Evolutionary conservation across 2,329 filamentous ascomycete species (phyloP).

Genomic region (Teratosphaeria epicoccoides): DNA sequence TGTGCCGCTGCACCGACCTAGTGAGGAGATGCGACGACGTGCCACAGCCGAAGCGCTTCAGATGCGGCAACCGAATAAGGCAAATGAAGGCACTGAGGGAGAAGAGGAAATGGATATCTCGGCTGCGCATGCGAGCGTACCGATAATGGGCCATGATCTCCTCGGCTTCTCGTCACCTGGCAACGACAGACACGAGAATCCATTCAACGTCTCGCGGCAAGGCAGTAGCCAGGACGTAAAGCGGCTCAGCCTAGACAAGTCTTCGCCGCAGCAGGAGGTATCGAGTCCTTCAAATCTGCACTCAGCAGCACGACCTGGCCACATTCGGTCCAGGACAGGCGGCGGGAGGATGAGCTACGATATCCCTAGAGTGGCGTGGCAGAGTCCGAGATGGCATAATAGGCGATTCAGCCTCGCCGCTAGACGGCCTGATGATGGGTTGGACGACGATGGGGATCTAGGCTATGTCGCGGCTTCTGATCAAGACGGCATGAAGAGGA

Average conservation of each 20-base stretch:
- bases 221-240: conserved; percentile 33
- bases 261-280: background rate
- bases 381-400: conserved; percentile 26
- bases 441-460: conserved; percentile 59
- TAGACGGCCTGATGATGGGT: conserved; percentile 17
- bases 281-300: background rate
- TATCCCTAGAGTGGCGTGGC: conserved; percentile 12
- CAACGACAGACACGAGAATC: conserved; percentile 27
- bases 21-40: conserved; percentile 66
- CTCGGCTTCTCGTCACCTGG: conserved; percentile 43
- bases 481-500: conserved; percentile 81
- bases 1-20: conserved; percentile 75
- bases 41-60: conserved; percentile 22
- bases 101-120: conserved; percentile 93
- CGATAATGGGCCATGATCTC: conserved; percentile 51
- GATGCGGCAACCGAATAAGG: conserved; percentile 1
- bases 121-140: conserved; percentile 50
- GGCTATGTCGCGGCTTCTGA: conserved; percentile 91
- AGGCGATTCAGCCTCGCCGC: conserved; percentile 35
- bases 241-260: conserved; percentile 8
- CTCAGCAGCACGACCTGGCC: conserved; percentile 12
- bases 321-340: conserved; percentile 18
- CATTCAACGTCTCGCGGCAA: conserved; percentile 39
- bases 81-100: conserved; percentile 25
- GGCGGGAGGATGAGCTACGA: conserved; percentile 18